phyloP scores from a whole-genome alignment of 2,329 filamentous ascomycete species.

The Ophiobolus disseminans region DNA sequence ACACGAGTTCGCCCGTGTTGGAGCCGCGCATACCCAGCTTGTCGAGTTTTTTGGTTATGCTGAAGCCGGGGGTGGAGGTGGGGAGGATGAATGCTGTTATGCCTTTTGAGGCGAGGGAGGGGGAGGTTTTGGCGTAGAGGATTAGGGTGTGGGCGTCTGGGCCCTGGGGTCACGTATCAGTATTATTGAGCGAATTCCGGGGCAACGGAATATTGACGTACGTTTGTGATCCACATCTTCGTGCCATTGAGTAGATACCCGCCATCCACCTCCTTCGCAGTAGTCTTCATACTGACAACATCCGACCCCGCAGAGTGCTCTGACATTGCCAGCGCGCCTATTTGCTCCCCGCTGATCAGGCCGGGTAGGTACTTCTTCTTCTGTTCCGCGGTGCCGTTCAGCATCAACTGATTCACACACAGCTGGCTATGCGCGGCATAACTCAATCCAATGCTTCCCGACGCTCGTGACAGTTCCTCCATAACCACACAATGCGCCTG shows the following conservation, averaged over 20 bases:
- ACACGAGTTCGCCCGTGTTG: constrained; percentile 92
- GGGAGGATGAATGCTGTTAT: constrained; percentile 96
- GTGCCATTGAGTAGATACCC: constrained; percentile 86
- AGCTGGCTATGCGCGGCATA: constrained; percentile 97
- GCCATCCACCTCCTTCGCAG: constrained; percentile 79
- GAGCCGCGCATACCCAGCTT: constrained; percentile 98
- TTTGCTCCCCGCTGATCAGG: constrained; percentile 77
- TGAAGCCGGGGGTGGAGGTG: constrained; percentile 74
- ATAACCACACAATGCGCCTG: constrained; percentile 95
- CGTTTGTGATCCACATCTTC: constrained; percentile 99
- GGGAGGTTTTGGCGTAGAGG: constrained; percentile 95
- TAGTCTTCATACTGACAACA: constrained; percentile 94
- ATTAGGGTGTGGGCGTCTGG: constrained; percentile 92
- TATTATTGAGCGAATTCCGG: background rate
- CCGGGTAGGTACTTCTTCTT: constrained; percentile 82
- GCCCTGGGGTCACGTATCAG: constrained; percentile 52
- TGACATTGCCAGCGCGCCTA: constrained; percentile 94
- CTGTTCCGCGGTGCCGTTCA: constrained; percentile 82
- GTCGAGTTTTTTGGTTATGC: constrained; percentile 87
- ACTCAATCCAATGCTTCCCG: constrained; percentile 83
- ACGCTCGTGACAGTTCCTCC: constrained; percentile 91
- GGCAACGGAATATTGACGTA: constrained; percentile 34
- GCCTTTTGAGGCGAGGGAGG: constrained; percentile 80
- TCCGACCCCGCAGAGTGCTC: constrained; percentile 91
- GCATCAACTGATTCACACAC: constrained; percentile 93